Conservation (phyloP, 164 flowering plant species). For the Piper longum region DNA sequence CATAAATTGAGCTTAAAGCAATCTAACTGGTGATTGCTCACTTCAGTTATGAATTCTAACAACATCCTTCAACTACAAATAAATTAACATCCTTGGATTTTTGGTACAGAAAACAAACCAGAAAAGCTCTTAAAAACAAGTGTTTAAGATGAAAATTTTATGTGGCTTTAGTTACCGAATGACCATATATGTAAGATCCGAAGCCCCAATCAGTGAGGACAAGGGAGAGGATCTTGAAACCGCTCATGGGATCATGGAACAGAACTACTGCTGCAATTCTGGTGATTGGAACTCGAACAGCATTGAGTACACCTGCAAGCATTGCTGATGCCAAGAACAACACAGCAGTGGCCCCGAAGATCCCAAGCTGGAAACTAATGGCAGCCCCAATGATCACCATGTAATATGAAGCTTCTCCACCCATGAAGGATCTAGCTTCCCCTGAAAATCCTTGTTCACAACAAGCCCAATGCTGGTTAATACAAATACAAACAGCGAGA, state of each 20-base stretch:
- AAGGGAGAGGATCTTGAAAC: constrained; percentile 79
- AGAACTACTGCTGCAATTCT: constrained; percentile 76
- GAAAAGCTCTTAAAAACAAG: background rate
- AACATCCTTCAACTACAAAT: too few relatives aligned
- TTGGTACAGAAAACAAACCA: background rate
- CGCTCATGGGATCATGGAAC: constrained; percentile 74
- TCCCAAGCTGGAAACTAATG: constrained; percentile 73
- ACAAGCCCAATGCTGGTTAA: constrained; percentile 69
- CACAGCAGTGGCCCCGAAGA: constrained; percentile 60
- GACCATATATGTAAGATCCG: constrained; percentile 42
- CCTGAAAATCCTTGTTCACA: constrained; percentile 40
- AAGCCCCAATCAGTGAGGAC: constrained; percentile 86
- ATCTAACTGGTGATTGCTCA: too few relatives aligned
- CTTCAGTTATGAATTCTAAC: too few relatives aligned
- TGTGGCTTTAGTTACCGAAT: background rate
- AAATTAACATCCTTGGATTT: too few relatives aligned
- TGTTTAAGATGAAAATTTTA: too few relatives aligned
- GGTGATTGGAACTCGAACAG: constrained; percentile 76
- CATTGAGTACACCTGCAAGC: constrained; percentile 75
- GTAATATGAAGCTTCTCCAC: constrained; percentile 42
- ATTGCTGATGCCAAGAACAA: constrained; percentile 72
- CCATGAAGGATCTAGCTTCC: constrained; percentile 52
- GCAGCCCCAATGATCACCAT: constrained; percentile 68
- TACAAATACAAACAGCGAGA: constrained; percentile 53
- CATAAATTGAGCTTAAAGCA: too few relatives aligned